phyloP scores from a whole-genome alignment of 257 asterid species.

The Datura wrightii region DNA sequence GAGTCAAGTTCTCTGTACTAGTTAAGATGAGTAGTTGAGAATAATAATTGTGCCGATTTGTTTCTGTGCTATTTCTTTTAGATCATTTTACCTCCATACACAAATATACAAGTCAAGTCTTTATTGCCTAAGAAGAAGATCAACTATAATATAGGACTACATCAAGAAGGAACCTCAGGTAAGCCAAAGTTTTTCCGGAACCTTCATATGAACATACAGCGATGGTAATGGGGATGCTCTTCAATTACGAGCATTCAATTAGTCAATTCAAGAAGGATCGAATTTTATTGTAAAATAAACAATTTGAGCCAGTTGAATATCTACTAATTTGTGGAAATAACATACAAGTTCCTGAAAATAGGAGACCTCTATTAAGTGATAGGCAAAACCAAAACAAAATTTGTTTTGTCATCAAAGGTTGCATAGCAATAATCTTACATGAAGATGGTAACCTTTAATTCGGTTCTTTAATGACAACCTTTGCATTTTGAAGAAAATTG shows the following conservation, averaged over 20 bases:
- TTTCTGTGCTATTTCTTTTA: neutral
- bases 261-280: neutral
- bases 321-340: constrained; percentile 3
- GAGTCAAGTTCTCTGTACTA: neutral
- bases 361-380: neutral
- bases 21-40: neutral
- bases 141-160: neutral
- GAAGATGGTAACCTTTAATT: constrained; percentile 23
- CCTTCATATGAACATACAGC: neutral
- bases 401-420: neutral
- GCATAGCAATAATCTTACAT: neutral
- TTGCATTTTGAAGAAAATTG: constrained; percentile 10
- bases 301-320: constrained; percentile 14
- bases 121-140: constrained; percentile 5
- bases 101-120: neutral
- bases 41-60: neutral
- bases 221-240: neutral
- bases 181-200: neutral
- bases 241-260: constrained; percentile 16
- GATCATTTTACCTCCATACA: neutral
- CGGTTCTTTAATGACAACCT: neutral
- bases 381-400: neutral
- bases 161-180: neutral
- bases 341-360: neutral
- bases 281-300: neutral